Evolutionary conservation across 768 basidiomycete species (phyloP).

Genomic region (Scleroderma bovista): DNA sequence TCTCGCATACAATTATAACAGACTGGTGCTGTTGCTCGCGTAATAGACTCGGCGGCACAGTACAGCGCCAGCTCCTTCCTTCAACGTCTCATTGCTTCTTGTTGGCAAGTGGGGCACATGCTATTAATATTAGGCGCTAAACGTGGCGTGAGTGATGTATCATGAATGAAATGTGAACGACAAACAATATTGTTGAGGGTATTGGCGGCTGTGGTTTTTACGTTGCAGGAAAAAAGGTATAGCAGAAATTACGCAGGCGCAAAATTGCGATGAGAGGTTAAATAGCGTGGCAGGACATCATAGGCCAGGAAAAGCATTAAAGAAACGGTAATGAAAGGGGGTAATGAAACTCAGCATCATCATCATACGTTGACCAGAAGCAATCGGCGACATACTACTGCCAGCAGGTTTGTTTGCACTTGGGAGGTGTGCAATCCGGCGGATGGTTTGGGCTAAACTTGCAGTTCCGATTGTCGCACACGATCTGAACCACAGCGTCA

Average conservation of each 20-base stretch:
- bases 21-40: slow-evolving; percentile 9
- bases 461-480: slow-evolving; percentile 42
- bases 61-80: not conserved
- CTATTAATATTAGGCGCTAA: slow-evolving; percentile 40
- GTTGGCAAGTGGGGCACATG: slow-evolving; percentile 37
- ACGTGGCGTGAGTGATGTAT: not conserved
- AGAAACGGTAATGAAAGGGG: not conserved
- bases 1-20: slow-evolving; percentile 1
- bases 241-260: not conserved
- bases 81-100: slow-evolving; percentile 22
- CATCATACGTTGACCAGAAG: not conserved
- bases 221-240: slow-evolving; percentile 3
- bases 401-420: slow-evolving; percentile 41
- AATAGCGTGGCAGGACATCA: slow-evolving; percentile 1
- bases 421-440: slow-evolving; percentile 33
- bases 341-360: not conserved
- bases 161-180: not conserved
- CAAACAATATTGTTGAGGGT: slow-evolving; percentile 44
- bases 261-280: slow-evolving; percentile 1
- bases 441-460: slow-evolving; percentile 54
- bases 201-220: slow-evolving; percentile 32
- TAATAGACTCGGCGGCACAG: not conserved
- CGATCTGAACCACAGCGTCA: slow-evolving; percentile 31
- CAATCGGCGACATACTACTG: slow-evolving; percentile 39
- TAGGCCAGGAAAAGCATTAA: not conserved